These are phyloP conservation scores for Eucalyptus polyanthemos DNA, from an alignment of 345 rosid genomes.

Conservation along the genomic window DNA sequence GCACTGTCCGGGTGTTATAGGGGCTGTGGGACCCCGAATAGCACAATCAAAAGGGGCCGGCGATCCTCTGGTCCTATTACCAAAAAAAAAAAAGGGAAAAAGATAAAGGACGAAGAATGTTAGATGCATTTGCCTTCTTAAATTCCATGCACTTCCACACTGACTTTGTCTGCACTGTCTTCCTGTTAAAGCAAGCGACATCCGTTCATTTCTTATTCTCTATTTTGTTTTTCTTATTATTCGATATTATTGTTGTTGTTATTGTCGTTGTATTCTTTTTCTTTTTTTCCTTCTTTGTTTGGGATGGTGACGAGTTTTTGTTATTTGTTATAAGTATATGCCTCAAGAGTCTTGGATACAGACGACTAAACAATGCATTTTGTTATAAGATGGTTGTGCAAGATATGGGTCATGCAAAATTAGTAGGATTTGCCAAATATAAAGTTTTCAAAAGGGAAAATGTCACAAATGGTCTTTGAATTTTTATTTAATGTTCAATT, in stretches of 20 bases:
- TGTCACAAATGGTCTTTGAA: no score
- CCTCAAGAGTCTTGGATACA: background rate
- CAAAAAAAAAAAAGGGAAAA: background rate
- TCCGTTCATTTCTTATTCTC: background rate
- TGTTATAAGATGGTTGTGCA: background rate
- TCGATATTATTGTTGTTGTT: background rate
- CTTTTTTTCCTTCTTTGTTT: background rate
- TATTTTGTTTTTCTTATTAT: background rate
- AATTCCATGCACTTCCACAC: background rate
- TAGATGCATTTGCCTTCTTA: background rate
- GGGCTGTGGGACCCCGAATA: no score
- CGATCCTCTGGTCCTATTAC: no score
- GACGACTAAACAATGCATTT: background rate
- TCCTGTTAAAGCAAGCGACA: background rate
- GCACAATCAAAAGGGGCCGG: no score
- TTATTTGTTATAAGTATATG: background rate
- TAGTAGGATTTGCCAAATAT: background rate
- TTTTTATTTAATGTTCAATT: no score
- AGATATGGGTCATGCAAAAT: background rate
- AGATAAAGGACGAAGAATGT: background rate
- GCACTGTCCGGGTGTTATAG: no score
- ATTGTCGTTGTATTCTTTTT: fast-evolving
- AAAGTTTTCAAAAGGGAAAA: background rate
- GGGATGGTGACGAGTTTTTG: background rate
- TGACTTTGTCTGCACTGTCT: background rate